Evolutionary conservation across 441 rosid genomes (phyloP).

Genomic region (Jatropha multifida): DNA sequence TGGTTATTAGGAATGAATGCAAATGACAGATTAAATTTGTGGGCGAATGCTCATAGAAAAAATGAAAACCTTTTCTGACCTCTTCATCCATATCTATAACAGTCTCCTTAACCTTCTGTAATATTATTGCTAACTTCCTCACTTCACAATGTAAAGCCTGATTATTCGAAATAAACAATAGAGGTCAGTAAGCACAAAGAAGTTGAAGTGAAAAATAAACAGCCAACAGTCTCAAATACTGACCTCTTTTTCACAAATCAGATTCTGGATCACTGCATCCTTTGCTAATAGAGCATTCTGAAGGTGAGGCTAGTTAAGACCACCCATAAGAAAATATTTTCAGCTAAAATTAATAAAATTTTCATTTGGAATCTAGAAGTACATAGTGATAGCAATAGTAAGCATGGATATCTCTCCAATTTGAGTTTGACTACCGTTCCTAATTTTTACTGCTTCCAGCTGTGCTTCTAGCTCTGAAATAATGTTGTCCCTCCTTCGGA

Average conservation of each 20-base stretch:
- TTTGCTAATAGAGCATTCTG: constrained; percentile 60
- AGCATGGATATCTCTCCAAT: constrained; percentile 69
- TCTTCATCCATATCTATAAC: constrained; percentile 57
- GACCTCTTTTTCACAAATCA: constrained; percentile 71
- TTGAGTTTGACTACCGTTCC: constrained; percentile 41
- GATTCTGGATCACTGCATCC: constrained; percentile 59
- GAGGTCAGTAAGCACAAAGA: constrained; percentile 18
- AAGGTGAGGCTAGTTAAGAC: constrained; percentile 67
- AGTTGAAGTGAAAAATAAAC: constrained; percentile 20
- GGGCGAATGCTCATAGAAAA: constrained; percentile 4
- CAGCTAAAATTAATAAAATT: constrained; percentile 20
- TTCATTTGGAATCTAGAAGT: constrained; percentile 17
- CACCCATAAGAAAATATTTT: constrained; percentile 23
- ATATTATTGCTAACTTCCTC: constrained; percentile 42
- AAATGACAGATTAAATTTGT: constrained; percentile 13
- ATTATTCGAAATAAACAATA: constrained; percentile 18
- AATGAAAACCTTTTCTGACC: constrained; percentile 41
- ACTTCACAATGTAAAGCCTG: constrained; percentile 68
- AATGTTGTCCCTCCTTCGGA: constrained; percentile 47
- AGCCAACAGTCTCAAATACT: constrained; percentile 20
- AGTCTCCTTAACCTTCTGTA: constrained; percentile 64
- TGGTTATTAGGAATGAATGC: background rate
- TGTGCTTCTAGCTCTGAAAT: constrained; percentile 58
- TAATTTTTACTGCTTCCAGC: constrained; percentile 50
- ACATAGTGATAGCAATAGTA: constrained; percentile 7